These are phyloP conservation scores for Neurospora pannonica DNA, from an alignment of 495 filamentous ascomycete genomes.

Conservation along the genomic window DNA sequence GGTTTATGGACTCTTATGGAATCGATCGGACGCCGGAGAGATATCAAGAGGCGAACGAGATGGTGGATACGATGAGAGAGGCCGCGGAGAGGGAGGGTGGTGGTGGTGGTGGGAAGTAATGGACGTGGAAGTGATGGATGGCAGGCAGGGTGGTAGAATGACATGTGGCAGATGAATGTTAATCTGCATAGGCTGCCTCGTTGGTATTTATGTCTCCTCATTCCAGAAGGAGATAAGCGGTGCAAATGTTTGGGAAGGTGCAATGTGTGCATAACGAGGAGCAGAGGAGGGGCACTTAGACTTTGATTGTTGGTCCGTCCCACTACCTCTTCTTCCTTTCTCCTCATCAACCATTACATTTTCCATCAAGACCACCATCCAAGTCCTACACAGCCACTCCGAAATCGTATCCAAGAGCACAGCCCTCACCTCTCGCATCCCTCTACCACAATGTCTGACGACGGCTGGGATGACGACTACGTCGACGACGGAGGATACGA, in stretches of 20 bases:
- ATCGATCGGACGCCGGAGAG: neutral
- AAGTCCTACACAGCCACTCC: neutral
- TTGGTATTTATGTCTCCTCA: neutral
- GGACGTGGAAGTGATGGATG: too few species aligned
- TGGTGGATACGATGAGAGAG: neutral
- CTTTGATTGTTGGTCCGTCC: accelerated
- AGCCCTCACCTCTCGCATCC: neutral
- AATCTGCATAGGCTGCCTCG: neutral
- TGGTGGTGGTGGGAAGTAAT: too few species aligned
- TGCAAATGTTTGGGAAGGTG: neutral
- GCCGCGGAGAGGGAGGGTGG: neutral
- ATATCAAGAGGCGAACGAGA: neutral
- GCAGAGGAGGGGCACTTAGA: neutral
- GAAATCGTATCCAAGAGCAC: neutral
- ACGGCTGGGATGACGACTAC: neutral
- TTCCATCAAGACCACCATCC: neutral
- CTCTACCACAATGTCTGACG: neutral
- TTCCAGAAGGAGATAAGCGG: neutral
- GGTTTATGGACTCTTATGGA: neutral
- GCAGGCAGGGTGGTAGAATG: too few species aligned
- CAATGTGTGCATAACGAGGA: neutral
- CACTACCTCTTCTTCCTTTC: neutral
- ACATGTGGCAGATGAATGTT: neutral
- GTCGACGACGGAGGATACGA: neutral
- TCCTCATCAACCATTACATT: neutral